Conservation (phyloP, 1,284 basidiomycete genomes). For the Puccinia novopanici region DNA sequence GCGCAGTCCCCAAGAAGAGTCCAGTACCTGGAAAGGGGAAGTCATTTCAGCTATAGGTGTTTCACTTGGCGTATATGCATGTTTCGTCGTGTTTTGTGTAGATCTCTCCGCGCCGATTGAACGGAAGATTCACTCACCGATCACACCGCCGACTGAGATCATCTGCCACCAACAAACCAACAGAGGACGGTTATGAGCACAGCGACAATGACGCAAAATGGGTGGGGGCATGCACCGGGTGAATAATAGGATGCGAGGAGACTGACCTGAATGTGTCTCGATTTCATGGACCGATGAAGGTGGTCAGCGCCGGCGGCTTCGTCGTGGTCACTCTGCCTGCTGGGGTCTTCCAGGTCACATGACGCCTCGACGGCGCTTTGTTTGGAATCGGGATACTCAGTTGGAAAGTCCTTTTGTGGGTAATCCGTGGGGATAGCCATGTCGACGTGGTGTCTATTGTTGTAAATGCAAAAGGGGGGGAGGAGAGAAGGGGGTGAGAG, state of each 20-base stretch:
- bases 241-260: not conserved
- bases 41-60: not conserved
- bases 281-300: slow-evolving; percentile 36
- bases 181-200: not conserved
- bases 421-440: not conserved
- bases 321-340: not conserved
- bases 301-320: slow-evolving; percentile 1
- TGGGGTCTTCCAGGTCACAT: slow-evolving; percentile 2
- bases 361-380: slow-evolving; percentile 2
- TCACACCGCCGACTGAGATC: slow-evolving; percentile 48
- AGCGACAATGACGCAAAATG: not conserved
- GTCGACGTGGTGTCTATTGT: not conserved
- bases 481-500: too few relatives aligned
- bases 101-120: not conserved
- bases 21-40: slow-evolving; percentile 42
- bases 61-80: not conserved
- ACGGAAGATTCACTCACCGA: slow-evolving; percentile 13
- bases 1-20: slow-evolving; percentile 60
- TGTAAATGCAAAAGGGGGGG: not conserved
- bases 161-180: not conserved
- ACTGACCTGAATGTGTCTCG: slow-evolving; percentile 34
- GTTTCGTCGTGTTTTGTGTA: not conserved
- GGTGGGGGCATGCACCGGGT: not conserved
- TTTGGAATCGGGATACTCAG: not conserved
- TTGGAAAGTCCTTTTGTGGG: not conserved